Percentiles rank a stretch among this genome's conserved stretches.
phyloP scores from a whole-genome alignment of 2,329 filamentous ascomycete species.

The Rhynchosporium graminicola region DNA sequence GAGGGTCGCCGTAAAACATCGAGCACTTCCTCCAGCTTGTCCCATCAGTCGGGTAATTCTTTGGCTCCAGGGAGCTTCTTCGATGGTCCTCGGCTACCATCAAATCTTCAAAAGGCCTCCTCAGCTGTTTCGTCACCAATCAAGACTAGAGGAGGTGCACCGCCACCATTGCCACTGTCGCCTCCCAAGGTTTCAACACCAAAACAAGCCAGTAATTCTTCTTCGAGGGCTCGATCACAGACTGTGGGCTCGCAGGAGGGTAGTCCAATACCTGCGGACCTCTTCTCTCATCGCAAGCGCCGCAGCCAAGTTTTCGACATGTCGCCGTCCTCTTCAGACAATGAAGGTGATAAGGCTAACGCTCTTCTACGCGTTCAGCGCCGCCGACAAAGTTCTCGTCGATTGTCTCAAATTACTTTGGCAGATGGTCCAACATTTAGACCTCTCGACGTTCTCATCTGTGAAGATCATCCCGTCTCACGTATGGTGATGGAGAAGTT shows the following conservation, averaged over 20 bases:
- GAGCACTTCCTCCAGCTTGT: slow-evolving; percentile 81
- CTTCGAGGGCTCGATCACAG: slow-evolving; percentile 78
- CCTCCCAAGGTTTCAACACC: slow-evolving; percentile 66
- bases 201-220: slow-evolving; percentile 60
- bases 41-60: slow-evolving; percentile 71
- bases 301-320: slow-evolving; percentile 94
- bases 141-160: slow-evolving; percentile 52
- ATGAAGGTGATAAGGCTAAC: slow-evolving; percentile 90
- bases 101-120: slow-evolving; percentile 60
- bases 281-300: slow-evolving; percentile 78
- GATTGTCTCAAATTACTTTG: slow-evolving; percentile 87
- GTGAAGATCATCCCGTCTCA: slow-evolving; percentile 96
- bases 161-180: slow-evolving; percentile 54
- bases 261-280: slow-evolving; percentile 68
- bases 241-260: slow-evolving; percentile 95
- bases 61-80: slow-evolving; percentile 71
- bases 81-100: slow-evolving; percentile 66
- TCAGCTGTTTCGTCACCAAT: slow-evolving; percentile 55
- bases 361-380: slow-evolving; percentile 89
- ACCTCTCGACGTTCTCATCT: slow-evolving; percentile 90
- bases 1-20: slow-evolving; percentile 87
- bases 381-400: slow-evolving; percentile 90
- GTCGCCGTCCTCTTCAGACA: slow-evolving; percentile 96
- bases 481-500: slow-evolving; percentile 98
- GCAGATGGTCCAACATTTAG: slow-evolving; percentile 84